Conservation (phyloP, 352 stramenopile genomes). For the Globisporangium mamillatum region DNA sequence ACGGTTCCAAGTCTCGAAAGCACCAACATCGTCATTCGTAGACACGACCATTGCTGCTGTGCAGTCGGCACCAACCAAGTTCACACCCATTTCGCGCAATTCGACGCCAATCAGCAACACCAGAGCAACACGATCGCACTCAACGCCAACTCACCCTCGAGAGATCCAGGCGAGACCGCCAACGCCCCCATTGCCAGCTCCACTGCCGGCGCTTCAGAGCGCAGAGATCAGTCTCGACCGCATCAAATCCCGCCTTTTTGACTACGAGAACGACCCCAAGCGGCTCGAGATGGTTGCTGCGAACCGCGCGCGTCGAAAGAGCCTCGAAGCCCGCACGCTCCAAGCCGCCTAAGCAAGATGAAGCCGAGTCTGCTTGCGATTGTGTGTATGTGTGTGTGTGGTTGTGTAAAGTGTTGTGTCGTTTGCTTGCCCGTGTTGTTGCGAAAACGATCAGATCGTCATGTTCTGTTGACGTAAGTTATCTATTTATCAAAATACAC, state of each 20-base stretch:
- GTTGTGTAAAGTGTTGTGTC: background rate
- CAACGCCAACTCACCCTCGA: background rate
- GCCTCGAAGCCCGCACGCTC: background rate
- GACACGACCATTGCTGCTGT: too few relatives aligned
- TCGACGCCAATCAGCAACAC: constrained; percentile 4
- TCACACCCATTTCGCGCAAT: background rate
- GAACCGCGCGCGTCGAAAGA: constrained; percentile 20
- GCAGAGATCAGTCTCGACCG: constrained; percentile 11
- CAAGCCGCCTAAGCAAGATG: background rate
- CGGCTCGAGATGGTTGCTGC: constrained; percentile 20
- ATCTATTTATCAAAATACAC: constrained; percentile 15
- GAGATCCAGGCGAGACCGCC: constrained; percentile 5
- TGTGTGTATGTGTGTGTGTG: background rate
- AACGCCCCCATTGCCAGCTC: constrained; percentile 2
- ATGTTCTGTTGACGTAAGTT: constrained; percentile 11
- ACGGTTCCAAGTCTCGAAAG: background rate
- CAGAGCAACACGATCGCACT: background rate
- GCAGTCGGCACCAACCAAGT: background rate
- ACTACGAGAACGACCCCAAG: constrained; percentile 21
- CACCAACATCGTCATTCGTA: background rate
- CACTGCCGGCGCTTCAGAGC: background rate
- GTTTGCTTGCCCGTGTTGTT: background rate
- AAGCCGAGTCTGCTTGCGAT: background rate
- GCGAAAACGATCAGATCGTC: constrained; percentile 1
- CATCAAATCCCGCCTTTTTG: constrained; percentile 20